phyloP scores from a whole-genome alignment of 345 rosid genomes.

The Viola odorata region DNA sequence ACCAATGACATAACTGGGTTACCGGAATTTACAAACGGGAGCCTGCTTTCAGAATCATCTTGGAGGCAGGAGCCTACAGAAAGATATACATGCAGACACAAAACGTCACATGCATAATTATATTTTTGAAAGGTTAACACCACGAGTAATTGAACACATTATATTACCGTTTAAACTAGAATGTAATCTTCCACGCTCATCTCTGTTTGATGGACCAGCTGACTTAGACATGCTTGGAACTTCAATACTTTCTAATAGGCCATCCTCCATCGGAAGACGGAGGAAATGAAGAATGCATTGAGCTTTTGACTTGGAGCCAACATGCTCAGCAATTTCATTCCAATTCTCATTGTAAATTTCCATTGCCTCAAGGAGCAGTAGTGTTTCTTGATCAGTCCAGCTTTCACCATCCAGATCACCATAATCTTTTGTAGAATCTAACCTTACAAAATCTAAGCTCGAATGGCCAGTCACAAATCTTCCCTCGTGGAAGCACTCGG shows the following conservation, averaged over 20 bases:
- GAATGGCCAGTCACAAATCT: constrained; percentile 83
- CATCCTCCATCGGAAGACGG: constrained; percentile 81
- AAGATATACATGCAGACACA: constrained; percentile 8
- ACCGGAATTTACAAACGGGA: constrained; percentile 81
- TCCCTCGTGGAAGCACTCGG: constrained; percentile 78
- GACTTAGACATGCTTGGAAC: constrained; percentile 50
- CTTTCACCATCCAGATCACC: constrained; percentile 74
- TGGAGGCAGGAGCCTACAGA: constrained; percentile 42
- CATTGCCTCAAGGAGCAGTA: constrained; percentile 86
- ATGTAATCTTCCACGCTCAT: constrained; percentile 34
- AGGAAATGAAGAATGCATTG: constrained; percentile 94
- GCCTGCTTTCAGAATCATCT: constrained; percentile 56
- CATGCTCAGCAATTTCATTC: constrained; percentile 91
- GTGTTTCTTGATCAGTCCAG: constrained; percentile 92
- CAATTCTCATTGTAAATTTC: constrained; percentile 81
- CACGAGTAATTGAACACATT: constrained; percentile 32
- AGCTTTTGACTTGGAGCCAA: constrained; percentile 91
- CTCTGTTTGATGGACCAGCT: constrained; percentile 42
- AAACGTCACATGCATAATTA: constrained; percentile 5
- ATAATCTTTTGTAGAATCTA: constrained; percentile 61
- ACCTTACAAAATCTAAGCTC: constrained; percentile 71
- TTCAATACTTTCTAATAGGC: constrained; percentile 75
- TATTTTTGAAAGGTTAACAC: constrained; percentile 5
- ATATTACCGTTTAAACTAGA: constrained; percentile 50
- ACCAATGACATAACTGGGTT: constrained; percentile 98